Percentiles rank a stretch among this genome's conserved stretches.
phyloP scores from a whole-genome alignment of 2,329 filamentous ascomycete species.

The Sphaerulina vaccinii region DNA sequence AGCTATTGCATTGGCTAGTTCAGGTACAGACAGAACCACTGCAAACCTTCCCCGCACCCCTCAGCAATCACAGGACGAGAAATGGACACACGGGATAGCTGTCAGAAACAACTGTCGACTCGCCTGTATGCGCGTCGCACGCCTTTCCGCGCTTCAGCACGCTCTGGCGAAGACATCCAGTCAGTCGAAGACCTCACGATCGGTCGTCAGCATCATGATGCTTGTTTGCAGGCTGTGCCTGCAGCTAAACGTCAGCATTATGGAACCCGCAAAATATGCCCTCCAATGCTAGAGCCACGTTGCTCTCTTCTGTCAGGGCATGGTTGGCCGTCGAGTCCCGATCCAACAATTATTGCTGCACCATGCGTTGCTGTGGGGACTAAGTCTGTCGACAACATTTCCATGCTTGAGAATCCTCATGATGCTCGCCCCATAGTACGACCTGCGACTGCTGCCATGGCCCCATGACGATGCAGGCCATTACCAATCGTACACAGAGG shows the following conservation, averaged over 20 bases:
- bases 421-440: neutral
- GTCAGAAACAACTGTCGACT: conserved; percentile 1
- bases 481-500: neutral
- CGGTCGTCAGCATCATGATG: neutral
- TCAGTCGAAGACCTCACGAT: neutral
- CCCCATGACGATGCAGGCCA: neutral
- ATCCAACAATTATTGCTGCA: conserved; percentile 2
- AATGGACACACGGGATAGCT: conserved; percentile 15
- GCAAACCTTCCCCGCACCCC: conserved; percentile 16
- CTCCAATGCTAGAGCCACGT: conserved; percentile 16
- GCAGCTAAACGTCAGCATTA: conserved; percentile 20
- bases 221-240: conserved; percentile 7
- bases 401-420: neutral
- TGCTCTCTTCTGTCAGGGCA: neutral
- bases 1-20: conserved; percentile 5
- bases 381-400: conserved; percentile 1
- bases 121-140: neutral
- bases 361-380: conserved; percentile 2
- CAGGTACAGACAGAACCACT: conserved; percentile 8
- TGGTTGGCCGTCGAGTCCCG: neutral
- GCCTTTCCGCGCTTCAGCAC: neutral
- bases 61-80: neutral
- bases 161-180: neutral
- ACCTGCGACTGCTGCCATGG: neutral
- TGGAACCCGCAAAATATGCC: conserved; percentile 7